Evolutionary conservation across 2,329 filamentous ascomycete species (phyloP).

Genomic region (Phaeosphaeria sp.): DNA sequence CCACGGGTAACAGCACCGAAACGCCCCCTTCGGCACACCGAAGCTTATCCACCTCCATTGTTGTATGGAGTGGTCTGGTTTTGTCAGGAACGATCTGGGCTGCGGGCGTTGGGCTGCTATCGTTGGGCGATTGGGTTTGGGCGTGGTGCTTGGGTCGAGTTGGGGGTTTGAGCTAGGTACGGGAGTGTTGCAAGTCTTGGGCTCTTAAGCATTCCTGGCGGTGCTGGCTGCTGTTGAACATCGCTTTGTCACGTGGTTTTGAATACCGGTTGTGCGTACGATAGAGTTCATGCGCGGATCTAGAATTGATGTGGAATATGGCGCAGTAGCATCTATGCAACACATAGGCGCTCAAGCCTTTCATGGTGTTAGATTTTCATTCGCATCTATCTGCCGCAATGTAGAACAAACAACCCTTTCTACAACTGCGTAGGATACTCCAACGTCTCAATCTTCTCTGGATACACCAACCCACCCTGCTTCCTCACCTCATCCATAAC

Average conservation of each 20-base stretch:
- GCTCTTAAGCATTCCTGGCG: no score
- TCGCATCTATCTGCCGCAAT: no score
- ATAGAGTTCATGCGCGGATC: neutral
- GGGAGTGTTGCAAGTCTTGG: no score
- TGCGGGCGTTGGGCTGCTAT: neutral
- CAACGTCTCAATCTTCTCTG: conserved; percentile 68
- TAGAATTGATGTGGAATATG: conserved; percentile 15
- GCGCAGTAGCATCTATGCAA: conserved; percentile 26
- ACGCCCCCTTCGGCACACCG: neutral
- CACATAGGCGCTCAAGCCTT: no score
- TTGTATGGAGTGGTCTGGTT: neutral
- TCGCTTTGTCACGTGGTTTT: no score
- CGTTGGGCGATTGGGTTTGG: no score
- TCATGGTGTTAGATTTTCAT: no score
- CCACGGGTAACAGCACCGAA: neutral
- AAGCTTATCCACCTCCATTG: neutral
- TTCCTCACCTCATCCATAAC: conserved; percentile 73
- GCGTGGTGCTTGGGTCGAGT: no score
- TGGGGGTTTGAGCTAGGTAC: no score
- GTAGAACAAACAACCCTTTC: no score
- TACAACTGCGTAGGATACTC: conserved; percentile 42
- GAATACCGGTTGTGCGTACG: neutral
- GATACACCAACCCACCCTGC: conserved; percentile 68
- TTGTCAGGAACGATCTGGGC: neutral
- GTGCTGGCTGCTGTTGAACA: no score